phyloP scores from a whole-genome alignment of 305 asterid genomes.

The Fraxinus angustifolia region DNA sequence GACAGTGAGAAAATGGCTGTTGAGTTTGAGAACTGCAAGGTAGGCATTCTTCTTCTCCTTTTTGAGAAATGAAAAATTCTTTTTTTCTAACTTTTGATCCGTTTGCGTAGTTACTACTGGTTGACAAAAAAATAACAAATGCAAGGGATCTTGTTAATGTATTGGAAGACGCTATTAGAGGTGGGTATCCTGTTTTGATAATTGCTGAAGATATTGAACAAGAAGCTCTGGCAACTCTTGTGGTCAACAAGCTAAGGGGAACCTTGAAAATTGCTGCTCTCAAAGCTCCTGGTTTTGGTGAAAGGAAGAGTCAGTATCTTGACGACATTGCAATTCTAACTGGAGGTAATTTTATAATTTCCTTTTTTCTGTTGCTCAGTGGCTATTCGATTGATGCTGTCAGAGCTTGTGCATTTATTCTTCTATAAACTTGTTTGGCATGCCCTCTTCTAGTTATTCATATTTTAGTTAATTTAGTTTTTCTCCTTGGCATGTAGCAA shows the following conservation, averaged over 20 bases:
- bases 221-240: slow-evolving; percentile 52
- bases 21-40: slow-evolving; percentile 53
- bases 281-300: slow-evolving; percentile 60
- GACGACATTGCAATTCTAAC: slow-evolving; percentile 49
- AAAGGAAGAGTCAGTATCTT: slow-evolving; percentile 49
- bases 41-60: background rate
- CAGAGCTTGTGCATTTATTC: background rate
- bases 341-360: slow-evolving; percentile 31
- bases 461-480: background rate
- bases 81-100: background rate
- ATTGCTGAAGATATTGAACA: slow-evolving; percentile 55
- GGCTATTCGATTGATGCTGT: background rate
- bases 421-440: background rate
- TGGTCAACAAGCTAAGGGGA: slow-evolving; percentile 52
- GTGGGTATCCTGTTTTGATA: slow-evolving; percentile 45
- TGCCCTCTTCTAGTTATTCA: background rate
- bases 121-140: slow-evolving; percentile 47
- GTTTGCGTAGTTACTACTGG: slow-evolving; percentile 37
- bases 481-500: slow-evolving; percentile 28
- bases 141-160: slow-evolving; percentile 44
- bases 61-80: background rate
- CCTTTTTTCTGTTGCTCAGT: background rate
- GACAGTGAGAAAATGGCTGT: slow-evolving; percentile 49
- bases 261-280: slow-evolving; percentile 47
- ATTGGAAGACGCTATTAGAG: slow-evolving; percentile 46